Evolutionary conservation across 306 rosid genomes (phyloP), one percentile per base, ranked within the genome.

Genomic region (Cucumis hystrix): DNA sequence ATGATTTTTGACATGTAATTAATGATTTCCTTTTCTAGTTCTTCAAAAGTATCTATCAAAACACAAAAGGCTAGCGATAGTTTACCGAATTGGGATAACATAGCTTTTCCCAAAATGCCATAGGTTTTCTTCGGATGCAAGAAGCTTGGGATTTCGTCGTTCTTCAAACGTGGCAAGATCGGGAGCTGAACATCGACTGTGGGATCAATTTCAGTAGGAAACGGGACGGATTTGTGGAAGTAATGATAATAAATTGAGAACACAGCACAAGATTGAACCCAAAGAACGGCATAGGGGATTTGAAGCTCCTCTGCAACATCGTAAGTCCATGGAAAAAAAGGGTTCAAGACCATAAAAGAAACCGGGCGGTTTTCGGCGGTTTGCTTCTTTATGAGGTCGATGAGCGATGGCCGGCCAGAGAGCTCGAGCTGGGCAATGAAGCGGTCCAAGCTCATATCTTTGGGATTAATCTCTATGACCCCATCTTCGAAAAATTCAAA

Each of bases 251-350:
- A 91, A n/a, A 87, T 72, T 0, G 88, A 63, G 37, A 89, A 86
- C n/a, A 80, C 82, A 39, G 97, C 88, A 14, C 71, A 71, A 3
- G 94, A 89, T 61, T 91, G 97, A 60, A 91, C 73, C 97, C 97
- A 91, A 1, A 91, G 75, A 58, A 88, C 30, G 25, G 91, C 85
- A 12, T 83, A 88, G 51, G 89, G 92, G 35, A 87, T 66, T 8
- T 61, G 68, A 11, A 82, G 79, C 8, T 78, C 80, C 14, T 63
- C 62, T 4, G 92, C 94, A 0, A 88, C 89, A 37, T 89, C 97
- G 54, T 57, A 65, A 33, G 87, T 88, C 97, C 97, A 91, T 0
- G 97, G 97, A 8, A 87, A 16, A 69, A 91, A 91, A 0, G 88
- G 88, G 79, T 89, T 91, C 81, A 83, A 78, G 14, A 91, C 82